Base-by-base conservation (phyloP, 148 eudicot genomes). In the Rhododendron vialii region DNA sequence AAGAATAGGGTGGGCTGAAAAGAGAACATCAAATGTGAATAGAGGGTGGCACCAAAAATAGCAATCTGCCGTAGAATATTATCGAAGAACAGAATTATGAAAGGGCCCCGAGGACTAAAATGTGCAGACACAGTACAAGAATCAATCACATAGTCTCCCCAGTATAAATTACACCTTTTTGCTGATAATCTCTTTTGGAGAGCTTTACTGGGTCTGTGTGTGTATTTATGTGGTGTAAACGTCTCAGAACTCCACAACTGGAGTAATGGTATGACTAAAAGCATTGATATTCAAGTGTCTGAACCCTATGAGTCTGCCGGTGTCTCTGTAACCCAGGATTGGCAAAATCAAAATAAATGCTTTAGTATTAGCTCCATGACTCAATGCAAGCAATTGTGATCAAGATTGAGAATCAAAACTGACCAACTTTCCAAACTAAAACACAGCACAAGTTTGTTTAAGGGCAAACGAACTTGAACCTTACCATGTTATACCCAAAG, bases 401-500 rank as follows among this genome's bases (percentile, higher is more conserved):
- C 76, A 82, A 65, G 36, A 83, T 43, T 65, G 35, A 63, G 57
- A 63, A 45, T 30, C 24, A 53, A 48, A 80, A 18, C 24, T 51
- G 4, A 7, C 3, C 12, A 26, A 41, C 22, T 38, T 80, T 28
- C 20, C 26, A 28, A 80, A 47, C 83, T 51, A 83, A 63, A 43
- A 82, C 8, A 24, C 51, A 38, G 55, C 13, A 26, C 36, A 47
- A 69, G 26, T 67, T 63, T 33, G 7, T 7, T 8, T 47, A 41
- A 38, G 11, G 17, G 82, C 24, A 78, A 48, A 78, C 28, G 13
- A 35, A 20, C 36, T 80, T 43, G 48, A 51, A 82, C 83, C 87
- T 88, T 87, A 92, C 94, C 86, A 95, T 93, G 87, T 98, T 98
- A 88, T 95, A 98, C 9, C 91, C 98, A 82, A 98, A 98, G 7